A percentile compares a stretch with the other conserved stretches of the same genome.
phyloP scores from a whole-genome alignment of 306 rosid genomes.

The Trifolium dubium region DNA sequence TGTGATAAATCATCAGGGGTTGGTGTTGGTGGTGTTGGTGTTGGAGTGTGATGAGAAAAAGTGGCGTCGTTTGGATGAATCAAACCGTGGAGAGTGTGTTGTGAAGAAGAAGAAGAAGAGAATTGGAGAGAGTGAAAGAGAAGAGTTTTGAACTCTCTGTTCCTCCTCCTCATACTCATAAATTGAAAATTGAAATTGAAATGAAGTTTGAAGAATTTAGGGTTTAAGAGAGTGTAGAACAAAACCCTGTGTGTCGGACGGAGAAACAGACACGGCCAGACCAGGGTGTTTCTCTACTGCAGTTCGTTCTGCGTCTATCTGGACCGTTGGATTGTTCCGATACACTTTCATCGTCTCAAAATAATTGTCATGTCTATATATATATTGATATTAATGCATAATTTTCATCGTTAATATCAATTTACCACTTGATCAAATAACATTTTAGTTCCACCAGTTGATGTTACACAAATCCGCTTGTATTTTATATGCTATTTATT shows the following conservation, averaged over 20 bases:
- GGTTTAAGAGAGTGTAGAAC: constrained; percentile 25
- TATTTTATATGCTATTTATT: no score
- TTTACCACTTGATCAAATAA: no score
- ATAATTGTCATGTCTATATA: no score
- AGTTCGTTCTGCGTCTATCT: no score
- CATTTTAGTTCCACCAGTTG: no score
- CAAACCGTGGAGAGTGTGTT: constrained; percentile 58
- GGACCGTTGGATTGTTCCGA: no score
- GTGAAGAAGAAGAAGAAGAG: constrained; percentile 34
- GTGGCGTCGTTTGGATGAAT: constrained; percentile 49
- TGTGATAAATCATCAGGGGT: constrained; percentile 45
- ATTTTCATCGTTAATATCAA: no score
- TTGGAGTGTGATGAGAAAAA: constrained; percentile 28
- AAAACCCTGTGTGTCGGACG: not conserved
- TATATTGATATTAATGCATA: no score
- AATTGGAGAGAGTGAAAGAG: constrained; percentile 44
- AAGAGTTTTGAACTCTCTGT: constrained; percentile 50
- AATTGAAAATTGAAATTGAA: not conserved
- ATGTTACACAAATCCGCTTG: no score
- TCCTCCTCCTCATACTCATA: constrained; percentile 53
- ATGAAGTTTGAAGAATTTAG: constrained; percentile 6
- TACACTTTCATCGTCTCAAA: no score
- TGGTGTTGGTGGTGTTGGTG: constrained; percentile 44
- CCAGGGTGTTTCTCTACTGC: no score
- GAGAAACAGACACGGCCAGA: no score